Conservation (phyloP, 352 stramenopile genomes). For the Pythium phragmitis region DNA sequence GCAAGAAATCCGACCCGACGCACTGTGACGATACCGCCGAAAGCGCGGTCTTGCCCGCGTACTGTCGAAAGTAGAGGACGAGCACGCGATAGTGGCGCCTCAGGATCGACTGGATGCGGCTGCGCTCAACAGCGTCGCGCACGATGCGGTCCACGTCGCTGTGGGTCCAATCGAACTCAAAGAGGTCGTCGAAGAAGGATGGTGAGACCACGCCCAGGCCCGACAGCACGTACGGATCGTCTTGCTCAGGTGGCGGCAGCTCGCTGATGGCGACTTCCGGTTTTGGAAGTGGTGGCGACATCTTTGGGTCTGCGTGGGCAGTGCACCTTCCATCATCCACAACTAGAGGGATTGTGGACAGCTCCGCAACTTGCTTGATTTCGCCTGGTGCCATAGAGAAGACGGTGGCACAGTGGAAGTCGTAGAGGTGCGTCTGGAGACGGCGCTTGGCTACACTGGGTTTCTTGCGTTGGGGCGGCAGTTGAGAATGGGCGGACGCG, state of each 20-base stretch:
- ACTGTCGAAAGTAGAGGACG: constrained; percentile 64
- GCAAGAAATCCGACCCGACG: constrained; percentile 32
- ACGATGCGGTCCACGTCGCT: constrained; percentile 56
- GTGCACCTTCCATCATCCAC: neutral
- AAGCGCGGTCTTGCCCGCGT: constrained; percentile 36
- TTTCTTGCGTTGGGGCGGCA: constrained; percentile 7
- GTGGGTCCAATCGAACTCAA: constrained; percentile 50
- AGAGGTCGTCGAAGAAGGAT: constrained; percentile 43
- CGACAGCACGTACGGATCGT: constrained; percentile 32
- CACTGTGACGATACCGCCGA: neutral
- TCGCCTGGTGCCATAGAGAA: constrained; percentile 42
- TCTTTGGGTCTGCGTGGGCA: neutral
- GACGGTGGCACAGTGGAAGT: constrained; percentile 59
- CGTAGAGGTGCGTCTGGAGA: constrained; percentile 52
- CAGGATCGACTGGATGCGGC: constrained; percentile 47
- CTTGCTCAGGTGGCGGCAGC: constrained; percentile 16
- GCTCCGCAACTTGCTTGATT: neutral
- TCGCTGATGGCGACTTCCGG: constrained; percentile 17
- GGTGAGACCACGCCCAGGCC: constrained; percentile 30
- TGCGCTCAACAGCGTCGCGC: constrained; percentile 62
- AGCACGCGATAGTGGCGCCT: constrained; percentile 53
- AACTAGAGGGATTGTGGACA: neutral
- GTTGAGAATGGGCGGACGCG: neutral
- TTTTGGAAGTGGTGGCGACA: neutral
- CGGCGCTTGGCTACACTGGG: constrained; percentile 32